Evolutionary conservation across 169 alveolate species (phyloP).

Genomic region (Plasmodium gonderi): DNA sequence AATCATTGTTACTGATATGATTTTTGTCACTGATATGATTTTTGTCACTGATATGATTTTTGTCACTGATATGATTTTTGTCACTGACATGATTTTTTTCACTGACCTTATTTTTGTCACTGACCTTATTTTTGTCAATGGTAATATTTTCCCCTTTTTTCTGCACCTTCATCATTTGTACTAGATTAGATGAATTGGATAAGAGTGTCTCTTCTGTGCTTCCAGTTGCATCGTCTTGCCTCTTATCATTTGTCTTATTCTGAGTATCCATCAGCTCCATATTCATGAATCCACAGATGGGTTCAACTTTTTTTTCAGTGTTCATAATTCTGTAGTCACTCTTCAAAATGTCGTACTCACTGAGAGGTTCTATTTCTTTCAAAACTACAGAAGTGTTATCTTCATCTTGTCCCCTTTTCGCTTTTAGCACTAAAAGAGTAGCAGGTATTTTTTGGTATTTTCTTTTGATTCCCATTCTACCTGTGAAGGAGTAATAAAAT

Average conservation of each 20-base stretch:
- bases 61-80: too few relatives aligned
- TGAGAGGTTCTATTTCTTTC: slow-evolving; percentile 58
- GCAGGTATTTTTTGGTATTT: slow-evolving; percentile 78
- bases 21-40: too few relatives aligned
- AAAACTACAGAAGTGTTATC: slow-evolving; percentile 48
- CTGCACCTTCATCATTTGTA: neutral
- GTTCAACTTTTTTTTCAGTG: neutral
- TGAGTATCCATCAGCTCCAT: neutral
- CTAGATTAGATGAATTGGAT: neutral
- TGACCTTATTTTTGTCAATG: neutral
- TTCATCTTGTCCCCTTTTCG: slow-evolving; percentile 44
- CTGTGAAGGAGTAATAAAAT: slow-evolving; percentile 80
- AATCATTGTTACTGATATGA: too few relatives aligned
- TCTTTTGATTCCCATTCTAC: slow-evolving; percentile 83
- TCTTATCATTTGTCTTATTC: neutral
- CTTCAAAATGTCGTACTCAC: slow-evolving; percentile 61
- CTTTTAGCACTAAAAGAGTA: slow-evolving; percentile 79
- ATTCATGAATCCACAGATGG: neutral
- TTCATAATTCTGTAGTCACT: slow-evolving; percentile 44
- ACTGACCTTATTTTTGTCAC: too few relatives aligned
- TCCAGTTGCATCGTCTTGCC: neutral
- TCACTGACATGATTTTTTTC: too few relatives aligned
- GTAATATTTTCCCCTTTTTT: neutral
- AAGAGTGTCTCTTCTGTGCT: neutral
- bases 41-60: too few relatives aligned